Base-by-base conservation (phyloP, 257 asterid genomes). In the Thymus quinquecostatus region DNA sequence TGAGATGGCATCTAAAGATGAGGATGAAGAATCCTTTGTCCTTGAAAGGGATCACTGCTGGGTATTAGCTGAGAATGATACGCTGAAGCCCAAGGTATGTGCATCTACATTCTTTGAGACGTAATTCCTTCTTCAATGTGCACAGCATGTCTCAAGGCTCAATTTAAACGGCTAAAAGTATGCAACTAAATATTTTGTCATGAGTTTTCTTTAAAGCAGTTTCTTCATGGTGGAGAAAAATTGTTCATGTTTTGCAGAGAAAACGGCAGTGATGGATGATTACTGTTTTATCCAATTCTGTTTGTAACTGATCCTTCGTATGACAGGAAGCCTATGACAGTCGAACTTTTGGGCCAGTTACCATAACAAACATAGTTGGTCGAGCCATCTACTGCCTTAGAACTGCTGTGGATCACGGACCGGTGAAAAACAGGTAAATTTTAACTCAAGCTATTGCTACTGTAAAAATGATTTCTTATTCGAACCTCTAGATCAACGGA, bases 321-420 rank as follows among this genome's bases (percentile, higher is more conserved):
- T 79, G 66, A 84, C 95, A 92, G 97, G 98, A 92, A 72, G 97
- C 96, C 28, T 73, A 85, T 40, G 96, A 93, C 74, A 93, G 98
- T 80, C 86, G 97, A 30, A 79, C 80, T 8, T 89, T 93, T 79
- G 98, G 98, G 28, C 96, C 97, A 8, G 84, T 90, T 69, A 79
- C 86, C 69, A 85, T 86, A 85, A 64, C 77, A 32, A 75, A 74
- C 81, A 87, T 91, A 73, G 80, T 86, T 34, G 98, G 98, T 28
- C 86, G 98, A 69, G 97, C 80, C 72, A 79, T 93, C 67, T 93
- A 93, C 79, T 89, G 92, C 77, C 84, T 93, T 28, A 85, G 94
- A 75, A 85, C 77, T 36, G 92, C 96, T 27, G 96, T 87, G 71
- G 98, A 93, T 82, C 97, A 93, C 69, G 98, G 97, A 40, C 94